Base-by-base conservation (phyloP, 1,284 basidiomycete genomes). In the Puccinia polysora region DNA sequence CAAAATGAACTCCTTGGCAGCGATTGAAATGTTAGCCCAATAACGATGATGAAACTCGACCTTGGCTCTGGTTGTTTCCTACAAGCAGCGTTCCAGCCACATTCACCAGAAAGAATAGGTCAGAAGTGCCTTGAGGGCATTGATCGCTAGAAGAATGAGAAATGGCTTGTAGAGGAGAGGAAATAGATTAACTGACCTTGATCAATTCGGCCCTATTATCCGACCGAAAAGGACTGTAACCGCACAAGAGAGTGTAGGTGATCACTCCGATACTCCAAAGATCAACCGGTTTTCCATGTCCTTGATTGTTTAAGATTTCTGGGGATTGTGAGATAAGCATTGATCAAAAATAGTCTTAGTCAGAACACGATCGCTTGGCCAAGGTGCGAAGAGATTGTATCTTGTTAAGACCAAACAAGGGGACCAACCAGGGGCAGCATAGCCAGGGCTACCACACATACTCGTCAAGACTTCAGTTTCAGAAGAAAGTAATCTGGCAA, bases 231-330 rank as follows among this genome's bases (percentile, higher is more conserved):
- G 95, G 96, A 0, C 88, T 87, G 81, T 96, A 96, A 2, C 93
- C 93, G 77, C 92, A 95, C 0, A 96, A 83, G 74, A 82, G 77
- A 18, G 80, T 81, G 65, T 96, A 98, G 14, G 92, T 90, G 76
- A 98, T 96, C 75, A 97, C 86, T 89, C 95, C 95, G 10, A 88
- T 88, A 62, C 88, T 88, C 95, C 95, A 97, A 49, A 95, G 82
- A 79, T 97, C 95, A 10, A 97, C 93, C 5, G 90, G 86, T 79
- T 91, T 91, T 40, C 92, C 88, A 78, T 98, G 93, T 0, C 91
- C 91, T 47, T 84, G 81, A 76, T 89, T 87, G 73, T 84, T 85
- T 30, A 97, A 82, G 4, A 98, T 89, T 79, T 98, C 95, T 30
- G 79, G 79, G 2, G 76, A n/a, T n/a, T n/a, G n/a, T n/a, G n/a